A percentile compares a stretch with the other conserved stretches of the same genome.
Evolutionary conservation across 2,329 filamentous ascomycete species (phyloP).

Genomic region (Aspergillus pseudoglaucus): DNA sequence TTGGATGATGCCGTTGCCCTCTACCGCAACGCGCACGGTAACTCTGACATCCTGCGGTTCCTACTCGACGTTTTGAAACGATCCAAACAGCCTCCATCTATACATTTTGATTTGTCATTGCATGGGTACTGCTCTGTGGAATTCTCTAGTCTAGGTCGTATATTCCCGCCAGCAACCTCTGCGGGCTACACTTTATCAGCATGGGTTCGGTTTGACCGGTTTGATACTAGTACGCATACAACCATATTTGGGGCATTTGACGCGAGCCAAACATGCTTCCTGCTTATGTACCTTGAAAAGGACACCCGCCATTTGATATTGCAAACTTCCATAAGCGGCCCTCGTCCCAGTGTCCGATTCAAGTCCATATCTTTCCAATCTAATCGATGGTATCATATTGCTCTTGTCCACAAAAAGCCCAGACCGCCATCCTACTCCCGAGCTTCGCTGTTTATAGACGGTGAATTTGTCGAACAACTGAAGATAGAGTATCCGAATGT

Average conservation of each 20-base stretch:
- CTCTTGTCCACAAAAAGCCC: constrained; percentile 73
- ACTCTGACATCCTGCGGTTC: constrained; percentile 57
- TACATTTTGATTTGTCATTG: constrained; percentile 88
- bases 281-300: constrained; percentile 88
- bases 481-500: constrained; percentile 80
- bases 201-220: constrained; percentile 84
- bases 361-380: constrained; percentile 72
- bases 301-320: constrained; percentile 92
- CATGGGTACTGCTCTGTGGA: constrained; percentile 88
- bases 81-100: constrained; percentile 72
- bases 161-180: constrained; percentile 75
- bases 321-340: constrained; percentile 85
- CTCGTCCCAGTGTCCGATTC: constrained; percentile 85
- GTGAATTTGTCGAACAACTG: constrained; percentile 87
- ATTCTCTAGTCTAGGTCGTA: constrained; percentile 72
- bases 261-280: constrained; percentile 81
- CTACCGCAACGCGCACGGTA: constrained; percentile 50
- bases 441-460: constrained; percentile 83
- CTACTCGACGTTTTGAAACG: constrained; percentile 65
- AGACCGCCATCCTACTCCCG: constrained; percentile 70
- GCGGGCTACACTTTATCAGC: constrained; percentile 80
- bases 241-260: constrained; percentile 96
- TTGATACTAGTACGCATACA: constrained; percentile 78
- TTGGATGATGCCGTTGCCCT: constrained; percentile 80
- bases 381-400: constrained; percentile 86